These are phyloP conservation scores for Russula abietina DNA, from an alignment of 768 basidiomycete species.

Conservation along the genomic window DNA sequence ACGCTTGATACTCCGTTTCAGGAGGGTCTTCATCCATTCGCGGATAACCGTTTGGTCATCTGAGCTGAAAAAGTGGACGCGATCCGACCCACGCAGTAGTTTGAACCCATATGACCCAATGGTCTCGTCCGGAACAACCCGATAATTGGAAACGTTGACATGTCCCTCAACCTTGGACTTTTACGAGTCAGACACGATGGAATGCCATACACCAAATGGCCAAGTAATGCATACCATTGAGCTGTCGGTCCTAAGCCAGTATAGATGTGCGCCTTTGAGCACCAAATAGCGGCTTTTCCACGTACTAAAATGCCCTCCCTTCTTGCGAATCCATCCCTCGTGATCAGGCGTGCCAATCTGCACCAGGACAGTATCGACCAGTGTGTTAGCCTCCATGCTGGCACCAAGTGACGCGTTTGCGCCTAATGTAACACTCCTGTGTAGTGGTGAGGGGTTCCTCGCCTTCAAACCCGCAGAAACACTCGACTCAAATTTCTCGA, in stretches of 20 bases:
- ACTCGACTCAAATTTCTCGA: conserved; percentile 23
- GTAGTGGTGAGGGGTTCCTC: conserved; percentile 37
- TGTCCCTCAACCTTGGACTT: conserved; percentile 97
- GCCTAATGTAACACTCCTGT: conserved; percentile 47
- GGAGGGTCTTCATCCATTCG: conserved; percentile 99
- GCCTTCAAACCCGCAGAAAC: conserved; percentile 26
- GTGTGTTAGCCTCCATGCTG: conserved; percentile 13
- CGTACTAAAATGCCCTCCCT: conserved; percentile 82
- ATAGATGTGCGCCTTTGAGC: conserved; percentile 86
- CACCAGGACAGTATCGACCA: conserved; percentile 68
- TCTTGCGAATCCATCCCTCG: conserved; percentile 93
- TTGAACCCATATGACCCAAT: conserved; percentile 92
- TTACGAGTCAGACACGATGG: conserved; percentile 34
- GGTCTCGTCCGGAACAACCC: conserved; percentile 88
- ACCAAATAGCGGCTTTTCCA: conserved; percentile 94
- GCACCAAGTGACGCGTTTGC: neutral
- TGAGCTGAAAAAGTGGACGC: conserved; percentile 86
- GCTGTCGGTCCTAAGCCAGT: conserved; percentile 74
- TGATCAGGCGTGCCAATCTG: conserved; percentile 90
- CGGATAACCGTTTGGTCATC: conserved; percentile 78
- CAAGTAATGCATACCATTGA: conserved; percentile 38
- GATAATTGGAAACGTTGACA: conserved; percentile 85
- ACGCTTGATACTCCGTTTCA: conserved; percentile 94
- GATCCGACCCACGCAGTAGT: conserved; percentile 82
- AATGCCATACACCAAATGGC: neutral